Conservation (phyloP, 2,329 filamentous ascomycete species). For the Diatrype stigma region DNA sequence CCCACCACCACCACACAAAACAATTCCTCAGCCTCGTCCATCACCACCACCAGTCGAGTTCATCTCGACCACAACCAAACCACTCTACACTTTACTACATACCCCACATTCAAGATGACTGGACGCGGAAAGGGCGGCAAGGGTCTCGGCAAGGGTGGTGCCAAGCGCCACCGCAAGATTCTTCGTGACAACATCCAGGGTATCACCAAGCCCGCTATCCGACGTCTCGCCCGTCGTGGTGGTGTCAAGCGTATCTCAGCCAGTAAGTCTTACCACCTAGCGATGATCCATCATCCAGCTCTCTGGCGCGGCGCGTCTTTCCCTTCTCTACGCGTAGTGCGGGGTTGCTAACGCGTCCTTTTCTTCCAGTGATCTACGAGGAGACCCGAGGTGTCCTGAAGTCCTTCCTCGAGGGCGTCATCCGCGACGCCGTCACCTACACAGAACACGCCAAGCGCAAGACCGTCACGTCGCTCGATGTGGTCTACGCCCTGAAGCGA, state of each 20-base stretch:
- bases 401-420: slow-evolving; percentile 79
- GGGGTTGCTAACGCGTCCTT: slow-evolving; percentile 15
- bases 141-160: slow-evolving; percentile 15
- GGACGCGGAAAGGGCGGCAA: slow-evolving; percentile 25
- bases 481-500: slow-evolving; percentile 60
- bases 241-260: slow-evolving; percentile 99
- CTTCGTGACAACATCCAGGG: slow-evolving; percentile 99
- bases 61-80: slow-evolving; percentile 11
- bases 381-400: slow-evolving; percentile 77
- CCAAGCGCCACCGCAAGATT: slow-evolving; percentile 99
- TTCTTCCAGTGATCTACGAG: slow-evolving; percentile 19
- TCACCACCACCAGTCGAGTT: too few relatives aligned
- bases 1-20: slow-evolving; percentile 11
- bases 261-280: slow-evolving; percentile 55
- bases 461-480: slow-evolving; percentile 63
- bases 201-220: slow-evolving; percentile 97
- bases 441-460: slow-evolving; percentile 80
- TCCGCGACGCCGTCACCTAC: slow-evolving; percentile 76
- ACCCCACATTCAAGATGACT: slow-evolving; percentile 26
- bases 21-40: slow-evolving; percentile 19
- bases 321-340: background rate
- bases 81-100: slow-evolving; percentile 6
- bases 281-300: slow-evolving; percentile 15
- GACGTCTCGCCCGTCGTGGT: slow-evolving; percentile 97
- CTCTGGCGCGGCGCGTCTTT: too few relatives aligned